phyloP scores from a whole-genome alignment of 1,139 yeast species.

The Pichia terricola region DNA sequence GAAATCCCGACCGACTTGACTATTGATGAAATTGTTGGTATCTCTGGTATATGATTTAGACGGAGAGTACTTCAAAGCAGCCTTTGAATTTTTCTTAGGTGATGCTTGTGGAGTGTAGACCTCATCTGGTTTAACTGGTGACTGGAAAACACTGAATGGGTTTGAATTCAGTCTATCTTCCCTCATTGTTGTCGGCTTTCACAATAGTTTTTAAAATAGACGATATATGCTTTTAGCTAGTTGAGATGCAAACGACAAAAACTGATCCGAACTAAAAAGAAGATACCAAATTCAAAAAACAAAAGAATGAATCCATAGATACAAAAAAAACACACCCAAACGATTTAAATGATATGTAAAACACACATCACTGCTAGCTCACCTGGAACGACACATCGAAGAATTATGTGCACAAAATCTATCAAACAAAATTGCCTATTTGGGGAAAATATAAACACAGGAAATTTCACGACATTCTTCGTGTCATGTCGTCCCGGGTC shows the following conservation, averaged over 20 bases:
- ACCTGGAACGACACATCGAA: too few species aligned
- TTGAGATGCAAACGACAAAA: too few species aligned
- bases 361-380: too few species aligned
- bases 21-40: constrained; percentile 17
- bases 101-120: constrained; percentile 29
- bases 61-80: constrained; percentile 33
- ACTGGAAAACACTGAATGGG: constrained; percentile 19
- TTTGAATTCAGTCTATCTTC: constrained; percentile 20
- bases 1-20: constrained; percentile 24
- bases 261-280: too few species aligned
- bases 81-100: constrained; percentile 30
- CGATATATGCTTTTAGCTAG: too few species aligned
- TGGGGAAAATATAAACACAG: constrained; percentile 13
- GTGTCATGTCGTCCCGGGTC: too few species aligned
- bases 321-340: too few species aligned
- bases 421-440: constrained; percentile 9
- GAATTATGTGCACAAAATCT: neutral
- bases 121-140: constrained; percentile 23
- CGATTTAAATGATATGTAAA: too few species aligned
- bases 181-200: constrained; percentile 6
- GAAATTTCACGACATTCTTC: too few species aligned
- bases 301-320: too few species aligned
- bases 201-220: too few species aligned
- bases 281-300: too few species aligned
- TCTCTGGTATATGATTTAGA: constrained; percentile 23